A percentile compares a stretch with the other conserved stretches of the same genome.
These are phyloP conservation scores for Pouteria campechiana DNA, from an alignment of 179 eudicot species.

Conservation along the genomic window DNA sequence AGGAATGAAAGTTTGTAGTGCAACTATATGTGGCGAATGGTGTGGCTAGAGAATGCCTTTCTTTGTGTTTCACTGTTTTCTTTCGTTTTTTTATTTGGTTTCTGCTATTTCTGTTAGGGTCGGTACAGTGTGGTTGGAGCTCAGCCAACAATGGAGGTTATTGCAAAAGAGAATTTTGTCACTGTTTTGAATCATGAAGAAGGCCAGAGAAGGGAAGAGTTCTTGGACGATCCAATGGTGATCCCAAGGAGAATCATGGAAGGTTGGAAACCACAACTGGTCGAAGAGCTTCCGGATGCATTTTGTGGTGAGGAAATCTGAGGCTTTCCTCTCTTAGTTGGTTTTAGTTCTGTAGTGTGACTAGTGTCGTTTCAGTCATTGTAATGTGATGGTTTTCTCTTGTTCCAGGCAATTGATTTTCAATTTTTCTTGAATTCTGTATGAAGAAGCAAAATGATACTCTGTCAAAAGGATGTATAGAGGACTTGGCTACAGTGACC, in stretches of 20 bases:
- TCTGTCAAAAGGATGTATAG: too few species aligned
- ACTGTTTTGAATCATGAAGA: slow-evolving; percentile 73
- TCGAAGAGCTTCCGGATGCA: slow-evolving; percentile 92
- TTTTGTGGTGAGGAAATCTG: slow-evolving; percentile 92
- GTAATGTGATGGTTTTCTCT: too few species aligned
- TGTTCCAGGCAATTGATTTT: too few species aligned
- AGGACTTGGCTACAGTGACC: too few species aligned
- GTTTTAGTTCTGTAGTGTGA: too few species aligned
- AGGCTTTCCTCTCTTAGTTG: too few species aligned
- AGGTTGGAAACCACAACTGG: slow-evolving; percentile 77
- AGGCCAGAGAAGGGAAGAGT: slow-evolving; percentile 59
- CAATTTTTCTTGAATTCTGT: too few species aligned
- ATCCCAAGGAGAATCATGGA: slow-evolving; percentile 89
- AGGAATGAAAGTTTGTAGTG: too few species aligned
- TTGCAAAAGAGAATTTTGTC: slow-evolving; percentile 85
- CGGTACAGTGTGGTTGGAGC: slow-evolving; percentile 97
- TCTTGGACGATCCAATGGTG: slow-evolving; percentile 83
- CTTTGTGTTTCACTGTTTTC: not conserved
- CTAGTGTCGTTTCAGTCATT: too few species aligned
- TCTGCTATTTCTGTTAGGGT: slow-evolving; percentile 44
- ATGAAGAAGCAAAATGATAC: too few species aligned
- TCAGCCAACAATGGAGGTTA: slow-evolving; percentile 92
- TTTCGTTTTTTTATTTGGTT: not conserved
- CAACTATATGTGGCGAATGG: too few species aligned
- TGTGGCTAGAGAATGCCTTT: too few species aligned